These are phyloP conservation scores for Acanthamoeba lenticulata DNA, from an alignment of 208 protist species.

Conservation along the genomic window DNA sequence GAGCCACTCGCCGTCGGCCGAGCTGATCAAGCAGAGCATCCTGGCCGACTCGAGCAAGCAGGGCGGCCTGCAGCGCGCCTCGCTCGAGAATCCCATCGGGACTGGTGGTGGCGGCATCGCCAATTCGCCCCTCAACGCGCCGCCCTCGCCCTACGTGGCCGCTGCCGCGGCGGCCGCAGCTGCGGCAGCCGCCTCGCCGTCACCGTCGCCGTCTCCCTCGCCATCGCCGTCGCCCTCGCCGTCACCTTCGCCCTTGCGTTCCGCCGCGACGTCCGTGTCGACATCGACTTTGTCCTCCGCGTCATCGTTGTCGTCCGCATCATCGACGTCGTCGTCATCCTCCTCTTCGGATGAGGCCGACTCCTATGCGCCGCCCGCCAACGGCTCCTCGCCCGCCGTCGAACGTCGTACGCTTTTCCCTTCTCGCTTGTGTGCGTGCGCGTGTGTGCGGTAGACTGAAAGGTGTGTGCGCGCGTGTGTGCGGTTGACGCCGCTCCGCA, in stretches of 20 bases:
- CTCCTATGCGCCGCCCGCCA: background rate
- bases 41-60: slow-evolving; percentile 15
- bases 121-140: slow-evolving; percentile 23
- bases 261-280: background rate
- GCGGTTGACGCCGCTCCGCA: background rate
- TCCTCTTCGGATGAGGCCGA: no score
- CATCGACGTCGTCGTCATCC: no score
- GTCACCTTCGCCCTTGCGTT: background rate
- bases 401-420: background rate
- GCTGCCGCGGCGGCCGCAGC: background rate
- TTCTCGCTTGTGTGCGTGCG: no score
- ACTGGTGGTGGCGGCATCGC: background rate
- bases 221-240: background rate
- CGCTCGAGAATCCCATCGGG: background rate
- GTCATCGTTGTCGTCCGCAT: no score
- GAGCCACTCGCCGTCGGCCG: slow-evolving; percentile 28
- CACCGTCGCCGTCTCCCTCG: background rate
- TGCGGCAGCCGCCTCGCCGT: background rate
- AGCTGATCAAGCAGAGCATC: slow-evolving; percentile 58
- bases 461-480: no score
- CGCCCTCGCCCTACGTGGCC: slow-evolving; percentile 10
- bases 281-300: background rate
- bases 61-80: background rate
- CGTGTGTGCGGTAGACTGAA: no score
- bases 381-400: background rate